phyloP scores from a whole-genome alignment of 2,329 filamentous ascomycete species.

The Calonectria naviculata region DNA sequence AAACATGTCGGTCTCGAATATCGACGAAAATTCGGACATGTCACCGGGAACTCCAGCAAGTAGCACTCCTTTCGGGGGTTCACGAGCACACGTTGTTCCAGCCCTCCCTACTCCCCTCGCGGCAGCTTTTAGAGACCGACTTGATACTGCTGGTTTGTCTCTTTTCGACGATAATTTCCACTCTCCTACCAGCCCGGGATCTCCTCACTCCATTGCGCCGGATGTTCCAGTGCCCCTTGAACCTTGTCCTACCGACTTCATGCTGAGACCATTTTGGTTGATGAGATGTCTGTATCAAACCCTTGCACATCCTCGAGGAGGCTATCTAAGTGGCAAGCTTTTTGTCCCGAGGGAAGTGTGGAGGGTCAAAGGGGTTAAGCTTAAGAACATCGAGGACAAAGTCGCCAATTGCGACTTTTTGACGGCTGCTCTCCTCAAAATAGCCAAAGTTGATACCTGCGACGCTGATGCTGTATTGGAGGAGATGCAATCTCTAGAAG shows the following conservation, averaged over 20 bases:
- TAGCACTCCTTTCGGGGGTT: conserved; percentile 68
- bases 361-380: conserved; percentile 92
- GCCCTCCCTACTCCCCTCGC: conserved; percentile 75
- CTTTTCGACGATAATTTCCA: conserved; percentile 89
- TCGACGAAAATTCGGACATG: conserved; percentile 71
- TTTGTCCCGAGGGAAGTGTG: conserved; percentile 95
- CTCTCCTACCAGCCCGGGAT: conserved; percentile 71
- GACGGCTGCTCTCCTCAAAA: conserved; percentile 86
- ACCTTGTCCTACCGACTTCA: conserved; percentile 87
- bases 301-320: conserved; percentile 88
- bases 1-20: conserved; percentile 74
- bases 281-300: conserved; percentile 96
- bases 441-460: conserved; percentile 85
- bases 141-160: conserved; percentile 73
- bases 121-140: conserved; percentile 69
- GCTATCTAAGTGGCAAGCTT: conserved; percentile 89
- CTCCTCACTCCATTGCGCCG: conserved; percentile 69
- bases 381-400: conserved; percentile 94
- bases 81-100: conserved; percentile 62
- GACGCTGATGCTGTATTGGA: conserved; percentile 93
- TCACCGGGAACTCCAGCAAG: conserved; percentile 82
- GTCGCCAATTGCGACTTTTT: conserved; percentile 90
- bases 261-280: conserved; percentile 97
- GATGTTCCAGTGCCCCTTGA: conserved; percentile 85
- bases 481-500: conserved; percentile 92